Evolutionary conservation across 352 stramenopile species (phyloP), one percentile per base, ranked within the genome.

Genomic region (Phytophthora fragariaefolia): DNA sequence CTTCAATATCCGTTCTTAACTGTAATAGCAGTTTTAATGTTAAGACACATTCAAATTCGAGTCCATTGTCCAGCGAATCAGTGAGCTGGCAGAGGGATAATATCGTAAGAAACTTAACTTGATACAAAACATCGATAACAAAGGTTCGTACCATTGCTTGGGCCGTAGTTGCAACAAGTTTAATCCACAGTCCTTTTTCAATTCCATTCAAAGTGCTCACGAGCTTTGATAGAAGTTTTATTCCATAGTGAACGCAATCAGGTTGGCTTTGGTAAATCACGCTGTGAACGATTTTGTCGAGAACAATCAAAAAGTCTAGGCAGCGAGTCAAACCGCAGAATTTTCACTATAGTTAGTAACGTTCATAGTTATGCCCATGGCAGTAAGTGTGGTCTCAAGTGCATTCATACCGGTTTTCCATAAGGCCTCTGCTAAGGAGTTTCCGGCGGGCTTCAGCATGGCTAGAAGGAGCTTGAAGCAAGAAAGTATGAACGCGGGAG

Each of bases 221-320:
- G 34, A 79, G 53, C 36, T 57, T 60, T 12, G 58, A 53, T 36
- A 76, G 46, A 18, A 79, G 8, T 8, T 38, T 18, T 30, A 73
- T 63, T 22, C 58, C 47, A 27, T 23, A 43, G 15, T 69, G 66
- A 43, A 78, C 20, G 23, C 71, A 78, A 38, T 23, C 24, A 47
- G 66, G 22, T 20, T 73, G 52, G 7, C 65, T 52, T 20, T 60
- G 59, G 26, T 69, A 69, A 5, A 50, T 27, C 12, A 69, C 59
- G 9, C 42, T 69, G 59, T 73, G 66, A 30, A 69, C 59, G 10
- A 69, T 62, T 42, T 73, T 73, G 13, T 66, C 60, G 24, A 73
- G 34, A 51, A 65, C 24, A 2, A 18, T 12, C 22, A 65, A 48
- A 20, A 69, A 62, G 8, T 65, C 66, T 73, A 30, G n/a, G n/a